phyloP scores from a whole-genome alignment of 306 rosid genomes.

The Gastrolobium bilobum region DNA sequence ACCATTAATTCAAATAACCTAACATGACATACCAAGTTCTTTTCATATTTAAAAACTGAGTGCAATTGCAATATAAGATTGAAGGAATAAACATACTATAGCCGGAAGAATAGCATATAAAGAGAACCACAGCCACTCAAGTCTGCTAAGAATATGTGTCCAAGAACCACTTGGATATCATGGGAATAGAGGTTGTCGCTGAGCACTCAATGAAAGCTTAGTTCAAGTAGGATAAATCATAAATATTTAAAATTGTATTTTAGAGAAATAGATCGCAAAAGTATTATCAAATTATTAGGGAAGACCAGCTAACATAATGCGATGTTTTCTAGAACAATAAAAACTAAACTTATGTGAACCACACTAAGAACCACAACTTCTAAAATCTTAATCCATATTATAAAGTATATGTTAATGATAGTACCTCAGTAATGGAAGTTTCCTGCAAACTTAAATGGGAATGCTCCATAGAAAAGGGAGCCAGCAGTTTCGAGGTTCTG shows the following conservation, averaged over 20 bases:
- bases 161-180: conserved; percentile 20
- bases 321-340: conserved; percentile 21
- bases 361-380: conserved; percentile 8
- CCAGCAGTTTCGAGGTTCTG: conserved; percentile 69
- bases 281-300: neutral
- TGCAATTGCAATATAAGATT: conserved; percentile 11
- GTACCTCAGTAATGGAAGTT: conserved; percentile 75
- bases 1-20: conserved; percentile 14
- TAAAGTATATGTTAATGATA: conserved; percentile 29
- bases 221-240: conserved; percentile 15
- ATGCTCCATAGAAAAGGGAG: conserved; percentile 85
- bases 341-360: neutral
- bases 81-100: conserved; percentile 31
- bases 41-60: neutral
- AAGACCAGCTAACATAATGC: conserved; percentile 21
- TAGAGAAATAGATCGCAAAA: neutral
- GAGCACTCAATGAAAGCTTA: conserved; percentile 10
- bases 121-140: conserved; percentile 17
- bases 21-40: conserved; percentile 20
- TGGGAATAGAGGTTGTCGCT: neutral
- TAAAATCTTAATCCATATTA: conserved; percentile 17
- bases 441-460: conserved; percentile 68
- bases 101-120: conserved; percentile 8
- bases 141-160: conserved; percentile 1
- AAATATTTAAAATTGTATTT: conserved; percentile 20